Evolutionary conservation across 148 eudicot genomes (phyloP).

Genomic region (Vaccinium darrowii): DNA sequence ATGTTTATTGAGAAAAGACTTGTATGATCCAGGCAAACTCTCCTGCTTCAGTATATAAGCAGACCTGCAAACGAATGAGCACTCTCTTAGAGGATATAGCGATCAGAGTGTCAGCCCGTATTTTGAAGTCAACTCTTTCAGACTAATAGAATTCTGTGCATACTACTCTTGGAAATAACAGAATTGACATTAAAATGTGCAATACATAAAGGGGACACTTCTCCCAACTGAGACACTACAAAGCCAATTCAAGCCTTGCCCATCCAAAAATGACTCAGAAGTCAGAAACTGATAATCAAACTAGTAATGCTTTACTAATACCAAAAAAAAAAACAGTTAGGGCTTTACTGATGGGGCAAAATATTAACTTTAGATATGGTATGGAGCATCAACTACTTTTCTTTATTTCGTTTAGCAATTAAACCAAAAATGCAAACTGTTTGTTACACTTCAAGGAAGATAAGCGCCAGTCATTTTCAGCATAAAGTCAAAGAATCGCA

Average conservation of each 20-base stretch:
- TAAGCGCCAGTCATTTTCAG: background rate
- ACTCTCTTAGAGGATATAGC: background rate
- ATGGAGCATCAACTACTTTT: background rate
- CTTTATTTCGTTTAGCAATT: background rate
- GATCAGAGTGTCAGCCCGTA: background rate
- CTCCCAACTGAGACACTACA: background rate
- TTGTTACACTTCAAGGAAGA: background rate
- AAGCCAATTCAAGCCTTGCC: background rate
- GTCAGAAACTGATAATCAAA: background rate
- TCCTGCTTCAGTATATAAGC: constrained; percentile 94
- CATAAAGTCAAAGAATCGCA: background rate
- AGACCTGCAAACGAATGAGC: constrained; percentile 58
- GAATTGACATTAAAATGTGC: background rate
- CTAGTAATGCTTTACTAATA: background rate
- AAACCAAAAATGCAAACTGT: background rate
- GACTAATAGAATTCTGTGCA: constrained; percentile 1
- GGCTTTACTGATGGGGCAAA: background rate
- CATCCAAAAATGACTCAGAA: background rate
- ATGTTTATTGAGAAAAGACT: constrained; percentile 94
- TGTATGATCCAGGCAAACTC: constrained; percentile 79
- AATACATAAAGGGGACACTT: background rate
- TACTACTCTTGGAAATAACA: background rate
- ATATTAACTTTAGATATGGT: background rate
- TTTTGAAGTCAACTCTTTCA: background rate
- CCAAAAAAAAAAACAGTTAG: no score